Evolutionary conservation across 768 basidiomycete species (phyloP).

Genomic region (Scleroderma bovista): DNA sequence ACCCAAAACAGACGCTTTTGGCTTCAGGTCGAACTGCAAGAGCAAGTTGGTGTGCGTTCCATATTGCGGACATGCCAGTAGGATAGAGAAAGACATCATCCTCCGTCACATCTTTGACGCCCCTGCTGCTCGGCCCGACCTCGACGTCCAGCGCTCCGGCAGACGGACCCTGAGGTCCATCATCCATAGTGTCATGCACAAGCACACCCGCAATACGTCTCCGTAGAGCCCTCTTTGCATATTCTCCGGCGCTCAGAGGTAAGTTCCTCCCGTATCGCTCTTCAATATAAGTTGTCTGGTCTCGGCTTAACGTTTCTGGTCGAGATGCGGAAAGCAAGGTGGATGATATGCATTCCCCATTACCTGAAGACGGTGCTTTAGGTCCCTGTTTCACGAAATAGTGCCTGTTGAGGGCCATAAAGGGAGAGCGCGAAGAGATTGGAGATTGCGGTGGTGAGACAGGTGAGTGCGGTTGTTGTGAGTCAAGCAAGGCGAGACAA

Average conservation of each 20-base stretch:
- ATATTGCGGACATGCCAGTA: conserved; percentile 92
- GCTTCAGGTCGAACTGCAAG: conserved; percentile 44
- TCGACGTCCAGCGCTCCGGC: conserved; percentile 42
- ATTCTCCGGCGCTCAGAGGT: conserved; percentile 59
- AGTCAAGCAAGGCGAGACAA: conserved; percentile 63
- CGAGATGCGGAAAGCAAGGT: conserved; percentile 3
- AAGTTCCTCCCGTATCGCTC: conserved; percentile 93
- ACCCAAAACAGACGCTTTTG: conserved; percentile 96
- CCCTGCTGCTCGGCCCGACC: conserved; percentile 61
- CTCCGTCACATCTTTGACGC: conserved; percentile 66
- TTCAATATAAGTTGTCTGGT: conserved; percentile 77
- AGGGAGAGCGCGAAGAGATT: conserved; percentile 26
- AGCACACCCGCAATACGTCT: conserved; percentile 86
- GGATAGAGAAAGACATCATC: conserved; percentile 86
- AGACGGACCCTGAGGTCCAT: conserved; percentile 29
- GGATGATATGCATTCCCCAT: background rate
- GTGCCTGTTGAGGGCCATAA: conserved; percentile 51
- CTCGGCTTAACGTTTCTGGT: conserved; percentile 49
- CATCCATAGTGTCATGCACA: conserved; percentile 46
- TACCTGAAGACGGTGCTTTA: conserved; percentile 6
- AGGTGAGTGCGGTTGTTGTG: conserved; percentile 15
- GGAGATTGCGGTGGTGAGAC: conserved; percentile 21
- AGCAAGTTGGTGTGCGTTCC: conserved; percentile 78
- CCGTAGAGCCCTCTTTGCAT: conserved; percentile 86
- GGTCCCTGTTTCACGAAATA: conserved; percentile 38